These are phyloP conservation scores for Apiospora aurea DNA, from an alignment of 2,329 filamentous ascomycete species.

Conservation along the genomic window DNA sequence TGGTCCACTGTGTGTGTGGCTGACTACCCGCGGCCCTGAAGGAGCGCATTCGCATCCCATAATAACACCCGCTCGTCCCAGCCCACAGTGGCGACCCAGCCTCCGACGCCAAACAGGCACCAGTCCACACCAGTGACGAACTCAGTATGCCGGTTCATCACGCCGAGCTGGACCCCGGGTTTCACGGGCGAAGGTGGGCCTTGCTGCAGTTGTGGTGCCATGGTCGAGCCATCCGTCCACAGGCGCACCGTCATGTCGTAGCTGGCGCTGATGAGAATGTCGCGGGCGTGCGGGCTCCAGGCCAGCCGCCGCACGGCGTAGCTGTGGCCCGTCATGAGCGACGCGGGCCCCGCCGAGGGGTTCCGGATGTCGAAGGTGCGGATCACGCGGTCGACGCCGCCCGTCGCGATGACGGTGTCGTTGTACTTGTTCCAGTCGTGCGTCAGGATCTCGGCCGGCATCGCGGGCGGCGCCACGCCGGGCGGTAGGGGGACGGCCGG, in stretches of 20 bases:
- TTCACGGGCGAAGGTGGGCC: conserved; percentile 43
- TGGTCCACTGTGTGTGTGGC: neutral
- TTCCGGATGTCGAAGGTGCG: conserved; percentile 90
- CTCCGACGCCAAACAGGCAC: conserved; percentile 94
- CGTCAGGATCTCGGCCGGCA: conserved; percentile 85
- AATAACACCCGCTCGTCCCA: conserved; percentile 94
- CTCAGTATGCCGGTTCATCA: conserved; percentile 94
- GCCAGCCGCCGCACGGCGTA: conserved; percentile 87
- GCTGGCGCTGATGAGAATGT: conserved; percentile 85
- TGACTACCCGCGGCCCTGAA: conserved; percentile 22
- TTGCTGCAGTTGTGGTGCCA: conserved; percentile 40
- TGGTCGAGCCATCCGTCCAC: conserved; percentile 78
- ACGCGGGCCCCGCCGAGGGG: conserved; percentile 73
- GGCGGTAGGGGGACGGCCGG: conserved; percentile 53
- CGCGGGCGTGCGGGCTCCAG: conserved; percentile 93
- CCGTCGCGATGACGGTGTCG: conserved; percentile 82
- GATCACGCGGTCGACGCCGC: conserved; percentile 85
- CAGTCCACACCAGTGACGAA: conserved; percentile 97
- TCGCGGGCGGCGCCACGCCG: conserved; percentile 45
- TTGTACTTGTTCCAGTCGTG: conserved; percentile 99
- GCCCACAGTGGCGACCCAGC: conserved; percentile 92
- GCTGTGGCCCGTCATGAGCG: conserved; percentile 82
- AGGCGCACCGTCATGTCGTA: conserved; percentile 98
- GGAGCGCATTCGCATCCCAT: conserved; percentile 75
- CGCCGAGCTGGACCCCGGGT: conserved; percentile 75